Evolutionary conservation across 306 rosid species (phyloP), one percentile per base, ranked within the genome.

Genomic region (Pachyrhizus erosus): DNA sequence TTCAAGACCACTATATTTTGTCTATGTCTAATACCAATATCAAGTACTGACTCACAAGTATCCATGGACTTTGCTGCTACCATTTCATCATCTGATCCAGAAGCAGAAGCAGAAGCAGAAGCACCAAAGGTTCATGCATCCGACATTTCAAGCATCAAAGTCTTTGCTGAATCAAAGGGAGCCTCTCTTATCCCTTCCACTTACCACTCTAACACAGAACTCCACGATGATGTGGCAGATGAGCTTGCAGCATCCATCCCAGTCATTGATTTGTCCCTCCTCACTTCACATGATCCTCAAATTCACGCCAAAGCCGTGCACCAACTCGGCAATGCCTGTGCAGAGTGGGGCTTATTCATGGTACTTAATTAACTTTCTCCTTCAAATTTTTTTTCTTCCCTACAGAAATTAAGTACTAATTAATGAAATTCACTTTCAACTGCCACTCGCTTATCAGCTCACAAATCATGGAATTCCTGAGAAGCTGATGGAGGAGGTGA

Each of bases 301-400:
- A 42, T 42, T 46, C 91, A 84, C 4, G 33, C 86, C 24, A 0
- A 71, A 43, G n/a, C 75, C 1, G 33, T 89, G 15, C 51, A 39
- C 3, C 15, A 86, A 40, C 89, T 89, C 2, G 81, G 55, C 84
- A 68, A 75, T n/a, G 89, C 88, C 31, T 89, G 91, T 52, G 62
- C 85, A 0, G 79, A 89, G 5, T 89, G 93, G 91, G 93, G 89
- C 20, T 85, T 85, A 77, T 89, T 89, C 88, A 70, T 83, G 83
- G 89, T 87, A n/a, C n/a, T n/a, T n/a, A 52, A 66, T 33, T 15
- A 2, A 1, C 5, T 14, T 26, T 57, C 13, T 20, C 7, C 23
- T 23, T 57, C 14, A 42, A 42, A 42, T 9, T 42, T 2, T 42
- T 3, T 23, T 42, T 42, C 13, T 42, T 42, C 0, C 31, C 15